Evolutionary conservation across 495 filamentous ascomycete species (phyloP).

Genomic region (Penicillium diatomitis): DNA sequence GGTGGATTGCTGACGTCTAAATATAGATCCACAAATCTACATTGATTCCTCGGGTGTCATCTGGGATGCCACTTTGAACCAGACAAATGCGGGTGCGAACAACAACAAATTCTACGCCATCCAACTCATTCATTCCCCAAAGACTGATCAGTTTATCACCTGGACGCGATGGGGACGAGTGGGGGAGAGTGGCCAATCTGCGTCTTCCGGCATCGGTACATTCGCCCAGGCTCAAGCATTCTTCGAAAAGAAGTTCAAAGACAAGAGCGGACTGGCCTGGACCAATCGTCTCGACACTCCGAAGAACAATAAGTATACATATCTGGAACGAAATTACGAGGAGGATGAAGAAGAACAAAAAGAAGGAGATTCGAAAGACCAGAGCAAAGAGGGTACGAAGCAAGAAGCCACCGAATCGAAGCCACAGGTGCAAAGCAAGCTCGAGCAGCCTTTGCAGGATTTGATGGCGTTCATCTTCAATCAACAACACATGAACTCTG

Average conservation of each 20-base stretch:
- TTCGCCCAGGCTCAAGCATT: conserved; percentile 37
- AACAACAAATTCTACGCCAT: conserved; percentile 70
- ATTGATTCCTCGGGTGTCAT: conserved; percentile 55
- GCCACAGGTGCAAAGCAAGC: conserved; percentile 37
- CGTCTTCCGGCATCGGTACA: conserved; percentile 30
- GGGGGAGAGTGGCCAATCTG: conserved; percentile 58
- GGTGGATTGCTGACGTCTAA: background rate
- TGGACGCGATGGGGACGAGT: conserved; percentile 77
- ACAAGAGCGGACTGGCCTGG: conserved; percentile 67
- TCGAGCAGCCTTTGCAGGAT: conserved; percentile 49
- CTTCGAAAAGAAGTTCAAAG: conserved; percentile 70
- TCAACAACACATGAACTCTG: conserved; percentile 50
- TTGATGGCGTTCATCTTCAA: conserved; percentile 83
- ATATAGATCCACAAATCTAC: conserved; percentile 40
- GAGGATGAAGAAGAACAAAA: conserved; percentile 62
- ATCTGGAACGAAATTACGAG: conserved; percentile 61
- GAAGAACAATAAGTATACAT: conserved; percentile 63
- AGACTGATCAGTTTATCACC: conserved; percentile 29
- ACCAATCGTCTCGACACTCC: conserved; percentile 47
- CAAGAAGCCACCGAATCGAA: conserved; percentile 21
- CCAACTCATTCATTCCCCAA: conserved; percentile 33
- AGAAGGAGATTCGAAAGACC: conserved; percentile 37
- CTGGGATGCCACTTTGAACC: conserved; percentile 47
- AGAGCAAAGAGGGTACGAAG: conserved; percentile 11
- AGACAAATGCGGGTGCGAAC: conserved; percentile 43